Evolutionary conservation across 2,329 filamentous ascomycete species (phyloP).

Genomic region (Setomelanomma holmii): DNA sequence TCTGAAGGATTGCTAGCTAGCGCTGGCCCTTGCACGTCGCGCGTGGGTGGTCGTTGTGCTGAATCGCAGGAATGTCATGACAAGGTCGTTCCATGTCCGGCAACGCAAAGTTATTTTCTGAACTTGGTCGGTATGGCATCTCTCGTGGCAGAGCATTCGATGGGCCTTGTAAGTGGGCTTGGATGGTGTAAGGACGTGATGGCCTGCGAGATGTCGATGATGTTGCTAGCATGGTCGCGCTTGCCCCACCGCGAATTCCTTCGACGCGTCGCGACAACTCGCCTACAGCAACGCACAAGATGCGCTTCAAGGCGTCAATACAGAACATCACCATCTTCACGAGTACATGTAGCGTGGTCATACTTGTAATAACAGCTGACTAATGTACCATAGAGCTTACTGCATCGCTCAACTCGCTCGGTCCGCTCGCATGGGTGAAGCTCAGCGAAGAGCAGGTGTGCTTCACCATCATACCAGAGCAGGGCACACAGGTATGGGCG

Average conservation of each 20-base stretch:
- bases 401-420: slow-evolving; percentile 68
- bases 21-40: too few species aligned
- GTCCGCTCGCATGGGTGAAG: slow-evolving; percentile 89
- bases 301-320: slow-evolving; percentile 63
- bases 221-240: slow-evolving; percentile 2
- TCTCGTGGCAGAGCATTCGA: too few species aligned
- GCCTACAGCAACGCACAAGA: slow-evolving; percentile 37
- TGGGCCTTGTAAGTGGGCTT: too few species aligned
- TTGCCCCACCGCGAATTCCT: slow-evolving; percentile 8
- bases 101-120: too few species aligned
- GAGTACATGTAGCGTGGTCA: slow-evolving; percentile 48
- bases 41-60: too few species aligned
- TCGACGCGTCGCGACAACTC: slow-evolving; percentile 27
- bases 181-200: neutral
- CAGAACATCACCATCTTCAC: slow-evolving; percentile 61
- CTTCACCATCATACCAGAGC: slow-evolving; percentile 94
- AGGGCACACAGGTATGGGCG: slow-evolving; percentile 96
- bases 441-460: slow-evolving; percentile 86
- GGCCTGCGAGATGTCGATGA: neutral
- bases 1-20: too few species aligned
- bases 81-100: too few species aligned
- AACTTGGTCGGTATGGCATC: too few species aligned
- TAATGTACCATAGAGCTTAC: slow-evolving; percentile 59
- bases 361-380: slow-evolving; percentile 2
- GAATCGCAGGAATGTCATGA: too few species aligned